Conservation (phyloP, 805 yeast genomes). For the Barnettozyma pratensis region DNA sequence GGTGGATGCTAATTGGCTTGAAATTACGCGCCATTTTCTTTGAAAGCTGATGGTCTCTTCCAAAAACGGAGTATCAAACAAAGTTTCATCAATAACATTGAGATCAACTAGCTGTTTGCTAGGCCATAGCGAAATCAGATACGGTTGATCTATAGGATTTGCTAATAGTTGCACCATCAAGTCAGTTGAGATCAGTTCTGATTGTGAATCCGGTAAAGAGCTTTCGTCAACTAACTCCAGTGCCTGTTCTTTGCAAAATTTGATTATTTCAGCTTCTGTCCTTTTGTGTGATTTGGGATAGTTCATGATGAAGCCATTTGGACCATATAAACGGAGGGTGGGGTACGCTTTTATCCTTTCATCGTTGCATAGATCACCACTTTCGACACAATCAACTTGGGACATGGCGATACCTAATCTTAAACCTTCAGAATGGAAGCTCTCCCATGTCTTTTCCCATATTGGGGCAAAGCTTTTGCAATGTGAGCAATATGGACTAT, state of each 20-base stretch:
- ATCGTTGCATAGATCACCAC: slow-evolving; percentile 78
- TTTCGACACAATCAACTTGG: slow-evolving; percentile 80
- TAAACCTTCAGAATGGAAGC: slow-evolving; percentile 40
- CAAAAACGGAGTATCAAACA: slow-evolving; percentile 38
- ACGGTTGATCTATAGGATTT: slow-evolving; percentile 38
- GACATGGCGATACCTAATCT: slow-evolving; percentile 47
- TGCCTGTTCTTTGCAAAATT: slow-evolving; percentile 51
- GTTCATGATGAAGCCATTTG: slow-evolving; percentile 40
- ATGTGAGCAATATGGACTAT: slow-evolving; percentile 84
- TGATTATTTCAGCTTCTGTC: slow-evolving; percentile 42
- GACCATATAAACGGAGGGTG: slow-evolving; percentile 61
- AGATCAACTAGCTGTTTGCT: slow-evolving; percentile 36
- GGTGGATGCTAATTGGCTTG: slow-evolving; percentile 38
- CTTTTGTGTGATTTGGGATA: slow-evolving; percentile 45
- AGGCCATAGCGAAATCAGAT: slow-evolving; percentile 65
- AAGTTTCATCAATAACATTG: slow-evolving; percentile 27
- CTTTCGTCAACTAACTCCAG: slow-evolving; percentile 38
- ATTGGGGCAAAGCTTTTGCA: slow-evolving; percentile 75
- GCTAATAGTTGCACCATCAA: slow-evolving; percentile 44
- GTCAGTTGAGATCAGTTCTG: slow-evolving; percentile 34
- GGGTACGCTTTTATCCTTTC: slow-evolving; percentile 70
- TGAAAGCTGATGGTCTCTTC: slow-evolving; percentile 46
- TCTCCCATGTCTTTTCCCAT: slow-evolving; percentile 66
- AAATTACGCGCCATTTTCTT: slow-evolving; percentile 52
- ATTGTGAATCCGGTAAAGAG: slow-evolving; percentile 36